Evolutionary conservation across 441 rosid species (phyloP).

Genomic region (Bocquillonia castaneifolia): DNA sequence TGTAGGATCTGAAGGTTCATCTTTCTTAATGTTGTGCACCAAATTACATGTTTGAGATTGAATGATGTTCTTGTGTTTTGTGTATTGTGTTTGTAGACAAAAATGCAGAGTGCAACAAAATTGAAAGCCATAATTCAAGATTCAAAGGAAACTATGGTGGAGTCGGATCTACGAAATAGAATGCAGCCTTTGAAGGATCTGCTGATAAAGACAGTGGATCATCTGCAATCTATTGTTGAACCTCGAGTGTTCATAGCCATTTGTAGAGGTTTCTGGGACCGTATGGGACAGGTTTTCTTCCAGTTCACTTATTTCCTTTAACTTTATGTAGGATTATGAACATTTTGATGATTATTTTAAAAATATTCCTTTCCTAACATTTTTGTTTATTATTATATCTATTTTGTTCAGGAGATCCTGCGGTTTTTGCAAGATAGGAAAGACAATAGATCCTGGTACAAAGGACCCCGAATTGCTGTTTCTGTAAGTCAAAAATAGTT

Average conservation of each 20-base stretch:
- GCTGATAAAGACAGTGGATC: constrained; percentile 64
- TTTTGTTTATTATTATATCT: background rate
- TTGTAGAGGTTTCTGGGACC: constrained; percentile 92
- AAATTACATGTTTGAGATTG: background rate
- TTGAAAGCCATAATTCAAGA: constrained; percentile 88
- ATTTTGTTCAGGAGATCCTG: constrained; percentile 55
- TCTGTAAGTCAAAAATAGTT: constrained; percentile 70
- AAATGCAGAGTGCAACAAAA: constrained; percentile 69
- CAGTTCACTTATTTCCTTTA: background rate
- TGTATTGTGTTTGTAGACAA: constrained; percentile 47
- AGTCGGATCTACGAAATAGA: constrained; percentile 65
- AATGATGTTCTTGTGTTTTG: background rate
- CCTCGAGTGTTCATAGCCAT: constrained; percentile 68
- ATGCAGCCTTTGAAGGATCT: constrained; percentile 84
- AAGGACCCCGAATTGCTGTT: constrained; percentile 75
- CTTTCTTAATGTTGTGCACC: background rate
- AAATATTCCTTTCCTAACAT: background rate
- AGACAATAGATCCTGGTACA: constrained; percentile 89
- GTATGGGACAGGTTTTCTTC: constrained; percentile 71
- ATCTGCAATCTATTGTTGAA: constrained; percentile 70
- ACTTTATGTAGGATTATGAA: background rate
- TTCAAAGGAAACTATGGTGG: constrained; percentile 73
- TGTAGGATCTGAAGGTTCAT: background rate
- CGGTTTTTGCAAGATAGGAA: constrained; percentile 72
- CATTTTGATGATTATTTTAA: background rate